phyloP scores from a whole-genome alignment of 768 basidiomycete species.

The Leccinum subtestaceum region DNA sequence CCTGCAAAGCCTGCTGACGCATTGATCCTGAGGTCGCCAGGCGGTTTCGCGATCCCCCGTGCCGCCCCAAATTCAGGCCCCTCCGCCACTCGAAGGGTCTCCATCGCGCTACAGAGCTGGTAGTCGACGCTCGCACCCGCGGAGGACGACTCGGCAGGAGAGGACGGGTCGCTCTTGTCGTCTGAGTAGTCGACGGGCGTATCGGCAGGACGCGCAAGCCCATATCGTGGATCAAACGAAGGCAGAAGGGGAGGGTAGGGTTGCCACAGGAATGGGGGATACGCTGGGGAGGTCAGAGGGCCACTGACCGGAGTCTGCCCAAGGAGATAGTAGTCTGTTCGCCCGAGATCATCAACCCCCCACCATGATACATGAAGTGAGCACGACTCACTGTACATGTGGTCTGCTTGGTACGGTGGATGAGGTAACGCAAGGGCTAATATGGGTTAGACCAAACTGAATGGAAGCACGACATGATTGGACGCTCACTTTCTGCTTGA shows the following conservation, averaged over 20 bases:
- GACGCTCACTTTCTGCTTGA: slow-evolving; percentile 17
- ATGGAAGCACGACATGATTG: neutral
- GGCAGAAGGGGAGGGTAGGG: slow-evolving; percentile 30
- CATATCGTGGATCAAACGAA: slow-evolving; percentile 18
- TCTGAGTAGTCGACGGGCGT: slow-evolving; percentile 19
- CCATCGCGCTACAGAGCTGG: slow-evolving; percentile 6
- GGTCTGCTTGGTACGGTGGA: slow-evolving; percentile 15
- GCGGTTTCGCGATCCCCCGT: slow-evolving; percentile 4
- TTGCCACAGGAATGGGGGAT: slow-evolving; percentile 24
- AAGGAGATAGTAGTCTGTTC: slow-evolving; percentile 18
- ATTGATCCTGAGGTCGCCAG: slow-evolving; percentile 13
- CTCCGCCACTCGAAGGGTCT: slow-evolving; percentile 3
- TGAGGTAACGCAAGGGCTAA: slow-evolving; percentile 11
- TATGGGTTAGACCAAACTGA: slow-evolving; percentile 9
- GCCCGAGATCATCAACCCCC: slow-evolving; percentile 5
- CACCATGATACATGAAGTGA: neutral
- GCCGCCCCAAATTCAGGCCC: neutral
- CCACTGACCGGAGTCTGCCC: slow-evolving; percentile 21
- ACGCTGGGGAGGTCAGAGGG: slow-evolving; percentile 12
- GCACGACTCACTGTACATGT: slow-evolving; percentile 19
- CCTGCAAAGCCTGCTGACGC: slow-evolving; percentile 9
- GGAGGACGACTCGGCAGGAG: slow-evolving; percentile 22
- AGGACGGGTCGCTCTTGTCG: slow-evolving; percentile 28
- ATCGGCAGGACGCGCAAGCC: slow-evolving; percentile 8
- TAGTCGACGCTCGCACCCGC: slow-evolving; percentile 12